phyloP scores from a whole-genome alignment of 129 eudicot species.

The Mikania micrantha region DNA sequence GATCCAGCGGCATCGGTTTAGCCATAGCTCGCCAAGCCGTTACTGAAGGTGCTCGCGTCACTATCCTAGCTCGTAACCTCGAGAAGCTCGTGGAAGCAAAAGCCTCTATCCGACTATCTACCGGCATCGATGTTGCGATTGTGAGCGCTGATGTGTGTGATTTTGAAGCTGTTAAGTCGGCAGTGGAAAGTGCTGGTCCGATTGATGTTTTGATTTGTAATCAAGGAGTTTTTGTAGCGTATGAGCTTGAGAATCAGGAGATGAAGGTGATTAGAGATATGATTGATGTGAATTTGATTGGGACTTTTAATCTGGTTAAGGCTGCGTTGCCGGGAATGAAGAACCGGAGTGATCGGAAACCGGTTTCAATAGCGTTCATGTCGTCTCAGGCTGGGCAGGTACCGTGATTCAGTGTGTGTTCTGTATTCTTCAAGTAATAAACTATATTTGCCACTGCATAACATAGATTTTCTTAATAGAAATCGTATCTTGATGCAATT shows the following conservation, averaged over 20 bases:
- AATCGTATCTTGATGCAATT: too few relatives aligned
- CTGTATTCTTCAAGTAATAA: background rate
- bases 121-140: constrained; percentile 50
- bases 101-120: constrained; percentile 44
- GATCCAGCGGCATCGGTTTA: constrained; percentile 87
- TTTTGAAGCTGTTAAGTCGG: constrained; percentile 43
- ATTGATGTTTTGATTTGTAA: constrained; percentile 68
- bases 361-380: constrained; percentile 59
- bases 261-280: constrained; percentile 49
- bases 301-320: constrained; percentile 63
- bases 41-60: constrained; percentile 53
- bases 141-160: constrained; percentile 64
- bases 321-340: constrained; percentile 73
- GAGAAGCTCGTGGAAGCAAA: constrained; percentile 53
- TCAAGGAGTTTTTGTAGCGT: constrained; percentile 62
- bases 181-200: constrained; percentile 40
- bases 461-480: too few relatives aligned
- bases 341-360: constrained; percentile 40
- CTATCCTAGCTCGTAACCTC: constrained; percentile 55
- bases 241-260: constrained; percentile 45
- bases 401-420: background rate
- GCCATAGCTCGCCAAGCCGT: constrained; percentile 61
- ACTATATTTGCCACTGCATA: too few relatives aligned
- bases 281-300: constrained; percentile 69
- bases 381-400: constrained; percentile 89